These are phyloP conservation scores for Acer negundo DNA, from an alignment of 345 rosid genomes.

Conservation along the genomic window DNA sequence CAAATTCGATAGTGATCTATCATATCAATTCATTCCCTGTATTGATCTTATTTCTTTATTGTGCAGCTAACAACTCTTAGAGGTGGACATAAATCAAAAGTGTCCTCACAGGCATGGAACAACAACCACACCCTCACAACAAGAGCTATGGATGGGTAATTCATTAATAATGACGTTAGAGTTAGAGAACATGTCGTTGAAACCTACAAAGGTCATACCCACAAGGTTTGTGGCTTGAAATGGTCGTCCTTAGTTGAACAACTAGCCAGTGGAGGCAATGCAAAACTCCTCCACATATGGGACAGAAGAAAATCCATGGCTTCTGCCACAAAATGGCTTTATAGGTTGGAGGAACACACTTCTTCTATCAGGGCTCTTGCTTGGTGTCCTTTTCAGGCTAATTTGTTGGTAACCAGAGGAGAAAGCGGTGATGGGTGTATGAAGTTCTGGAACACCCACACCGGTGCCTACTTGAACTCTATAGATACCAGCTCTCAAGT, in stretches of 20 bases:
- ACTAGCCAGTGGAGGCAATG: constrained; percentile 59
- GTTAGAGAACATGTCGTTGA: constrained; percentile 43
- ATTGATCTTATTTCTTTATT: background rate
- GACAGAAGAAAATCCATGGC: constrained; percentile 38
- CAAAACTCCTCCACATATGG: constrained; percentile 50
- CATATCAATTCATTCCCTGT: no score
- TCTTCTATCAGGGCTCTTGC: no score
- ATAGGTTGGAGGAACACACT: constrained; percentile 53
- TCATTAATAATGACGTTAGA: constrained; percentile 54
- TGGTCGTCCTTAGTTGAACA: constrained; percentile 59
- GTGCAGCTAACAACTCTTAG: constrained; percentile 33
- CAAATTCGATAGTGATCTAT: no score
- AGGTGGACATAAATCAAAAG: constrained; percentile 46
- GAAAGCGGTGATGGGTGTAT: constrained; percentile 48
- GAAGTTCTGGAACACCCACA: constrained; percentile 53
- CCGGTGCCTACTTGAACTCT: constrained; percentile 55
- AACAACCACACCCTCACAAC: constrained; percentile 46
- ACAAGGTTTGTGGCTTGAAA: constrained; percentile 54
- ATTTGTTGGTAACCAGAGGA: constrained; percentile 55
- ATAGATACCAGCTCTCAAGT: constrained; percentile 54
- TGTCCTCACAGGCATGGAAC: constrained; percentile 54
- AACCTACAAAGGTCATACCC: constrained; percentile 48
- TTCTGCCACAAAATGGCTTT: constrained; percentile 49
- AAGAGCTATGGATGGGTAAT: constrained; percentile 48
- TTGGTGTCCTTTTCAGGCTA: constrained; percentile 63